Evolutionary conservation across 768 basidiomycete genomes (phyloP), one percentile per base, ranked within the genome.

Genomic region (Kwoniella heveanensis): DNA sequence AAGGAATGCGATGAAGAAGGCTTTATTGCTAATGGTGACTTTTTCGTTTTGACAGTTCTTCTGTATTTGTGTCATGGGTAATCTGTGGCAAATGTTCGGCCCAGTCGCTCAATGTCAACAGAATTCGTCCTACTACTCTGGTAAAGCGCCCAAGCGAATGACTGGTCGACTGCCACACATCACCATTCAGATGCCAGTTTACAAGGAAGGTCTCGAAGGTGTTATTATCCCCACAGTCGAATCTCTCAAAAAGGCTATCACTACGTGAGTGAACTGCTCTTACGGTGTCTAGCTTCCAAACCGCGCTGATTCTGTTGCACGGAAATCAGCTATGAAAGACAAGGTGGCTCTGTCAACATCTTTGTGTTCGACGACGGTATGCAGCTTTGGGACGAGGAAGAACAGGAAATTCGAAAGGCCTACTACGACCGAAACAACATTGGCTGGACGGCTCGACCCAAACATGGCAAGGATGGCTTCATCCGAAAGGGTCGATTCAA

Each of bases 401-500:
- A 91, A 64, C 84, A 86, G 49, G 82, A 86, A 52, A 86, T 85
- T 65, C 86, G 91, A 54, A 85, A 88, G 58, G 80, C 83, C 22
- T 92, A 90, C 82, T 93, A 93, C 69, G 83, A 85, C 17, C 82
- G 82, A 8, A 85, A 86, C 68, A 84, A 87, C 75, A 89, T 91
- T 64, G 90, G 88, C 15, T 92, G 88, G 87, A 87, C 90, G 63
- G 90, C 91, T 27, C 86, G 90, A 49, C 90, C 90, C 1, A 83
- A 84, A 62, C 90, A 91, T 77, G 85, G 85, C 32, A 81, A 80
- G 68, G 86, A 87, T 72, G 90, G 89, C 1, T 90, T 85, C 83
- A 85, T 88, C 67, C 88, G 90, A 55, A 89, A 90, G 21, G 91
- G 90, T 27, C 85, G 90, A 24, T 95, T 95, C 84, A 95, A 95